A percentile compares a stretch with the other conserved stretches of the same genome.
phyloP scores from a whole-genome alignment of 2,329 filamentous ascomycete genomes.

The Apiospora saccharicola region DNA sequence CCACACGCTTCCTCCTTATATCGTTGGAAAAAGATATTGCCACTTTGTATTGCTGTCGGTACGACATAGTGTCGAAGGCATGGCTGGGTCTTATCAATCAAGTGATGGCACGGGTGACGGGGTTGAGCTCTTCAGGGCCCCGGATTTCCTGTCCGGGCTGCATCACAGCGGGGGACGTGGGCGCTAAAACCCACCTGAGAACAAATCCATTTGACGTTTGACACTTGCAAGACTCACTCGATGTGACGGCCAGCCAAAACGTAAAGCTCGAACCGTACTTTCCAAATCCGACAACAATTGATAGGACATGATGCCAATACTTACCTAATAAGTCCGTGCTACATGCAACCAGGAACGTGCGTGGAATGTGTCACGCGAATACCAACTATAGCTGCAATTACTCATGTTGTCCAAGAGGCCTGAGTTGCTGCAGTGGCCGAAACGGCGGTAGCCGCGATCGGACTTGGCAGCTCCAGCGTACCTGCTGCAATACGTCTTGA shows the following conservation, averaged over 20 bases:
- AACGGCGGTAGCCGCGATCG: slow-evolving; percentile 12
- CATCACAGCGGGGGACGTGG: neutral
- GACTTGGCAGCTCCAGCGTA: neutral
- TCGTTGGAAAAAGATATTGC: neutral
- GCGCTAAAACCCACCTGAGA: neutral
- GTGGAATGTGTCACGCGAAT: slow-evolving; percentile 17
- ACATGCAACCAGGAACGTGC: neutral
- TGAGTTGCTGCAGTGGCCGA: slow-evolving; percentile 4
- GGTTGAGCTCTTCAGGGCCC: neutral
- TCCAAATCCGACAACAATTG: neutral
- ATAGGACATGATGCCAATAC: neutral
- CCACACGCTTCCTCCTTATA: no score
- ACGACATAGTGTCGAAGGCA: neutral
- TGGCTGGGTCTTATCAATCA: neutral
- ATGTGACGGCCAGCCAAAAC: neutral
- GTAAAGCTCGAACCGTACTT: neutral
- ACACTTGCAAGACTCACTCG: neutral
- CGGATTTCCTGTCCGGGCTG: neutral
- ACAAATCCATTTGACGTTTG: neutral
- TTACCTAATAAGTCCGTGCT: neutral
- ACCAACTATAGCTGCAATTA: neutral
- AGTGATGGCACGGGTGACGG: no score
- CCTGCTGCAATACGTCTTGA: slow-evolving; percentile 36
- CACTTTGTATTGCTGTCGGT: neutral
- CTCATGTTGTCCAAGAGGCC: neutral